Evolutionary conservation across 2,329 filamentous ascomycete genomes (phyloP).

Genomic region (Coniochaeta sp.): DNA sequence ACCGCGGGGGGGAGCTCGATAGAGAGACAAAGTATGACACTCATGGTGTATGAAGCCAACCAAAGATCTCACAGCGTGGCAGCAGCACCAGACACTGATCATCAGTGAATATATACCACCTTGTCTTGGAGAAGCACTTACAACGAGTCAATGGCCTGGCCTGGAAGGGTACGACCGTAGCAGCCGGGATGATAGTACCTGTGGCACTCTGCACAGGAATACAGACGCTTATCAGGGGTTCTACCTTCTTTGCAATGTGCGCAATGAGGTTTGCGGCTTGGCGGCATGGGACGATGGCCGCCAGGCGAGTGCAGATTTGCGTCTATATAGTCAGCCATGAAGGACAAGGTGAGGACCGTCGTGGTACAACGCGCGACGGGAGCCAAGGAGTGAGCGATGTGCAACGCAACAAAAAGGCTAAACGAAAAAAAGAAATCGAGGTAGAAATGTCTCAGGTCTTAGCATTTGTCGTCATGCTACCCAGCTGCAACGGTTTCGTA

Average conservation of each 20-base stretch:
- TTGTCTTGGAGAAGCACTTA: slow-evolving; percentile 6
- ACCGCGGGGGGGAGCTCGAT: background rate
- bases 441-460: slow-evolving; percentile 59
- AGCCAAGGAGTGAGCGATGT: slow-evolving; percentile 11
- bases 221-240: slow-evolving; percentile 12
- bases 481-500: slow-evolving; percentile 42
- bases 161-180: slow-evolving; percentile 9
- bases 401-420: background rate
- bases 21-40: background rate
- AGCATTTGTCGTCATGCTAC: slow-evolving; percentile 58
- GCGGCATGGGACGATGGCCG: background rate
- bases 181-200: slow-evolving; percentile 17
- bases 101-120: background rate
- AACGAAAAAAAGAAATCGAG: background rate
- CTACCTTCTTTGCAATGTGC: slow-evolving; percentile 9
- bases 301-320: background rate
- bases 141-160: slow-evolving; percentile 8
- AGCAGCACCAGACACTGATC: background rate
- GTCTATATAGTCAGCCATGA: background rate
- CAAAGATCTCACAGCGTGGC: background rate
- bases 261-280: slow-evolving; percentile 5
- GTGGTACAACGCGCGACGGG: background rate
- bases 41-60: background rate
- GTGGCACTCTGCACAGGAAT: slow-evolving; percentile 13
- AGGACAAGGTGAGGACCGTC: background rate